These are phyloP conservation scores for Penicillium goetzii DNA, from an alignment of 495 filamentous ascomycete species.

Conservation along the genomic window DNA sequence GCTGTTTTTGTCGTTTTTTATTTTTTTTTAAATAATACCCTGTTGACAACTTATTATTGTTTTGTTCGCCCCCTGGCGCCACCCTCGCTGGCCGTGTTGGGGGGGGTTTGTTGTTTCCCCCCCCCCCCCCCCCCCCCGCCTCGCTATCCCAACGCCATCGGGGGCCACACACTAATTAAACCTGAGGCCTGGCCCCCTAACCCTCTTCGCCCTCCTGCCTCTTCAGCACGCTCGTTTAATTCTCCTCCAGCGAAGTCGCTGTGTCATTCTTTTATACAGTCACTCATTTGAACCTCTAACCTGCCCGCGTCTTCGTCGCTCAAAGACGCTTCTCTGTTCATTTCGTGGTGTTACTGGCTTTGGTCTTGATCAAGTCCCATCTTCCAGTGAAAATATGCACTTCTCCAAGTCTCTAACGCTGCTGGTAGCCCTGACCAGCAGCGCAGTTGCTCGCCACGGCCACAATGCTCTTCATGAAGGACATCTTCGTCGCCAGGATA, in stretches of 20 bases:
- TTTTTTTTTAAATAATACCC: no score
- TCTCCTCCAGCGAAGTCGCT: slow-evolving; percentile 2
- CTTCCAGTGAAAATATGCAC: slow-evolving; percentile 30
- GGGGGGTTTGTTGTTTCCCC: no score
- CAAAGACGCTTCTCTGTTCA: neutral
- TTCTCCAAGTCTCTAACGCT: slow-evolving; percentile 40
- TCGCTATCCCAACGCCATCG: neutral
- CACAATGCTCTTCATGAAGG: slow-evolving; percentile 19
- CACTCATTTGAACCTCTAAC: neutral
- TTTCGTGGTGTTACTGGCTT: neutral
- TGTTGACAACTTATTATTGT: no score
- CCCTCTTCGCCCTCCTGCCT: neutral
- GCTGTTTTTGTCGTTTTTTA: no score
- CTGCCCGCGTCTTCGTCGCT: neutral
- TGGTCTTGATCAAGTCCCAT: slow-evolving; percentile 8
- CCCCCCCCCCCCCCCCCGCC: slow-evolving; percentile 1
- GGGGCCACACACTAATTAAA: neutral
- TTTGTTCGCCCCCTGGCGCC: no score
- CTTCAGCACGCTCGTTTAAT: slow-evolving; percentile 2
- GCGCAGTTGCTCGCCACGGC: slow-evolving; percentile 28
- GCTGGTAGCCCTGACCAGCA: slow-evolving; percentile 37
- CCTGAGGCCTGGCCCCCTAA: neutral
- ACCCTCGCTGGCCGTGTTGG: no score
- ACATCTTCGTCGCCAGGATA: slow-evolving; percentile 32
- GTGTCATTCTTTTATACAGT: slow-evolving; percentile 4